A percentile compares a stretch with the other conserved stretches of the same genome.
Evolutionary conservation across 768 basidiomycete genomes (phyloP).

Genomic region (Saitozyma podzolica): DNA sequence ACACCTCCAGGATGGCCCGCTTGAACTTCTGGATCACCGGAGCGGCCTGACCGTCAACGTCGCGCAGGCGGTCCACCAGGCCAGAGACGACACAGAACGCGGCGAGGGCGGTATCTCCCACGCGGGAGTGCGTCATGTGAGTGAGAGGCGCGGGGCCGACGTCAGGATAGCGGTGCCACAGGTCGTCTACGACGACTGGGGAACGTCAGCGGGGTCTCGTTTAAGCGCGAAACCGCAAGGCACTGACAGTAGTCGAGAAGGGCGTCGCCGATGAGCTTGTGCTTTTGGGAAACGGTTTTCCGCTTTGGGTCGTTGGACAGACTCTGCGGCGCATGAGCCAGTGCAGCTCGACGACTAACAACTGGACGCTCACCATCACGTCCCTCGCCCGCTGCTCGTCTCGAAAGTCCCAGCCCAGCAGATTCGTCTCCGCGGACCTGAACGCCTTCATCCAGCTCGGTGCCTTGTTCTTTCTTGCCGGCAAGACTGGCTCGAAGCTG

Average conservation of each 20-base stretch:
- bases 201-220: slow-evolving; percentile 7
- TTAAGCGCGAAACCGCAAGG: neutral
- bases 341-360: neutral
- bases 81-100: slow-evolving; percentile 8
- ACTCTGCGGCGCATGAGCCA: neutral
- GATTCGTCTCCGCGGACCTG: slow-evolving; percentile 2
- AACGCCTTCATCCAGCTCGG: slow-evolving; percentile 23
- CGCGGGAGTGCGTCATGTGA: slow-evolving; percentile 25
- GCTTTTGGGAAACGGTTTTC: slow-evolving; percentile 16
- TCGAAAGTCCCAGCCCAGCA: slow-evolving; percentile 31
- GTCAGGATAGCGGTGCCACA: slow-evolving; percentile 19
- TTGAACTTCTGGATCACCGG: slow-evolving; percentile 11
- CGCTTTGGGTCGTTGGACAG: neutral
- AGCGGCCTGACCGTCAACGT: neutral
- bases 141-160: slow-evolving; percentile 26
- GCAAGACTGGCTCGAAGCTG: neutral
- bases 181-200: slow-evolving; percentile 33
- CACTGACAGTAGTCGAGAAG: slow-evolving; percentile 36
- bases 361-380: slow-evolving; percentile 20
- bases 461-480: neutral
- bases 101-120: slow-evolving; percentile 10
- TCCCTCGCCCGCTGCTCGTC: slow-evolving; percentile 18
- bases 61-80: slow-evolving; percentile 8
- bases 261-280: slow-evolving; percentile 35
- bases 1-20: slow-evolving; percentile 5